Base-by-base conservation (phyloP, 208 protist genomes). In the Novymonas esmeraldas region DNA sequence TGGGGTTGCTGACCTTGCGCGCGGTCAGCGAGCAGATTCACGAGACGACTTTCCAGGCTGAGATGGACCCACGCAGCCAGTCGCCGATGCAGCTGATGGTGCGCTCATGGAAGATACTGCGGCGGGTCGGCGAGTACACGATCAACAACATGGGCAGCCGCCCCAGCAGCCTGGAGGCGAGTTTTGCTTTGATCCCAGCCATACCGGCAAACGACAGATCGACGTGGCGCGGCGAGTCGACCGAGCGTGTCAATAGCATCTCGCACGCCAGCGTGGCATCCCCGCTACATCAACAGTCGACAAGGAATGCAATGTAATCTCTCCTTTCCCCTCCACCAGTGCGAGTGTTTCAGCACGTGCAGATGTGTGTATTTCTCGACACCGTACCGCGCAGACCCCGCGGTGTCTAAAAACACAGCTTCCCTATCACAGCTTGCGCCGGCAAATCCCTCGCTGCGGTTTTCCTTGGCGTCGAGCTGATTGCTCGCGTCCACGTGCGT, bases 1-100 rank as follows among this genome's bases (percentile, higher is more conserved):
- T 84, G 39, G 85, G 85, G 6, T 13, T 89, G 22, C 57, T 92
- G 41, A 85, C 81, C 38, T 77, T 92, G 63, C 63, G 78, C 26
- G 82, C 82, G 13, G 71, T 92, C 46, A 79, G 72, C 16, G 82
- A 86, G 63, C 69, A 82, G 57, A 46, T 92, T 28, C 76, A 87
- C 54, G 69, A 87, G 45, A 85, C 79, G 20, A 79, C 85, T 9
- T 87, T 91, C 57, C 73, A 84, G 39, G 71, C 76, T 3, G 85
- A 91, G 67, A 81, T 87, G 78, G 79, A 91, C 58, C 82, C 81
- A 14, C 22, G 36, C 16, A 76, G 67, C 16, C 50, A 71, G 46
- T 73, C 67, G 24, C 79, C 76, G 22, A 80, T 91, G 72, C 79
- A 85, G 72, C 42, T 73, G 10, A 87, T 85, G 48, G 50, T 84